These are phyloP conservation scores for Cryptosporidium sp. DNA, from an alignment of 169 alveolate genomes.

Conservation along the genomic window DNA sequence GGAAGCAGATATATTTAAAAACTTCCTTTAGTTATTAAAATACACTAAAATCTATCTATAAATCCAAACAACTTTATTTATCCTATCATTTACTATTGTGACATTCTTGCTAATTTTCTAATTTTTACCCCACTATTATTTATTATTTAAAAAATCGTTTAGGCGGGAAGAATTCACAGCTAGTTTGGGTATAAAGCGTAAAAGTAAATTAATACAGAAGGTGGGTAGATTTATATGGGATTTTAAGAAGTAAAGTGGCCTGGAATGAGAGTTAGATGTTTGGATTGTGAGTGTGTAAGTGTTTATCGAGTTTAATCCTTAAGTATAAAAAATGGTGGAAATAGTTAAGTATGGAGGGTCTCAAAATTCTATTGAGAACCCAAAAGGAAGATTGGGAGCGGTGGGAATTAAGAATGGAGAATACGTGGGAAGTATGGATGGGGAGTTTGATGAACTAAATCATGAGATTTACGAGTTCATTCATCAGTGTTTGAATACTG, in stretches of 20 bases:
- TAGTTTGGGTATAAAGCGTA: background rate
- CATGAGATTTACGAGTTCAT: slow-evolving; percentile 67
- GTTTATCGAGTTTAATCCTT: background rate
- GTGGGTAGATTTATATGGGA: slow-evolving; percentile 1
- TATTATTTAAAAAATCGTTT: background rate
- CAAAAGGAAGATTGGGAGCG: background rate
- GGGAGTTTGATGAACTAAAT: slow-evolving; percentile 69
- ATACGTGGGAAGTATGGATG: slow-evolving; percentile 8
- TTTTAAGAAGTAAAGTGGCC: background rate
- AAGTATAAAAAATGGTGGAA: background rate
- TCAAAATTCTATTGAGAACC: slow-evolving; percentile 8
- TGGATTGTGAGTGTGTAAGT: background rate
- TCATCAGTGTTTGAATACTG: slow-evolving; percentile 57
- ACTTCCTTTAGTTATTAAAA: background rate
- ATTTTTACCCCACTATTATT: slow-evolving; percentile 23
- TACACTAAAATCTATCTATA: background rate
- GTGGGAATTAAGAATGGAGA: background rate
- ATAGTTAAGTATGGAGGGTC: slow-evolving; percentile 15
- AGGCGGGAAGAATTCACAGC: background rate
- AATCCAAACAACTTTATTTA: background rate
- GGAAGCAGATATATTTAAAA: too few species aligned
- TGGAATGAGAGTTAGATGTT: slow-evolving; percentile 5
- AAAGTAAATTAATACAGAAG: background rate
- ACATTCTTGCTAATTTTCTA: background rate
- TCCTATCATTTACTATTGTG: background rate